Conservation (phyloP, 352 stramenopile species). For the Globisporangium ultimum region DNA sequence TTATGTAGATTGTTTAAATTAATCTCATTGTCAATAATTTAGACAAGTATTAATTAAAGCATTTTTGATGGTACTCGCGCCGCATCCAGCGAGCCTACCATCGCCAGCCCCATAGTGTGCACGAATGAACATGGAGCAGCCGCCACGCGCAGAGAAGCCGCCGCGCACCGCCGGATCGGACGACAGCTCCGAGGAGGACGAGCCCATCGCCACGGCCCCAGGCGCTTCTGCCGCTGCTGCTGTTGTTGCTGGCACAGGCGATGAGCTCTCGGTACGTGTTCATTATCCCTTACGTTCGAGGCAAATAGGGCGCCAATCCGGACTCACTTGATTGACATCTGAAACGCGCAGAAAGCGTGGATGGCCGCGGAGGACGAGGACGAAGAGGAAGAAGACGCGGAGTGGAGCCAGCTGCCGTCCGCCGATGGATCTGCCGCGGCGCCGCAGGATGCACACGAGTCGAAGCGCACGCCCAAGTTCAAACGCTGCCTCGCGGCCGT, state of each 20-base stretch:
- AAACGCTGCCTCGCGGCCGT: constrained; percentile 52
- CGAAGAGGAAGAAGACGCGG: constrained; percentile 81
- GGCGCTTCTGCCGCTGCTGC: not conserved
- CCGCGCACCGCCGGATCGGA: constrained; percentile 24
- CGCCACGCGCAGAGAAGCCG: constrained; percentile 6
- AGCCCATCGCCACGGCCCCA: constrained; percentile 51
- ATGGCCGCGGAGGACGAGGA: constrained; percentile 75
- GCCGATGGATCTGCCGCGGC: not conserved
- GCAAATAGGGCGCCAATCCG: not conserved
- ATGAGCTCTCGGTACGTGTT: constrained; percentile 31
- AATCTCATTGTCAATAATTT: no score
- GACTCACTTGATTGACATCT: not conserved
- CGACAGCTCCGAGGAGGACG: constrained; percentile 85
- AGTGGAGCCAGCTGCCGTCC: constrained; percentile 51
- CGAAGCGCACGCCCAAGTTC: constrained; percentile 54
- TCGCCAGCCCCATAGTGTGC: not conserved
- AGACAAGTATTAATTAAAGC: no score
- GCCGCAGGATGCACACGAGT: not conserved
- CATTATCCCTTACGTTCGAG: not conserved
- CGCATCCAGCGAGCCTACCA: no score
- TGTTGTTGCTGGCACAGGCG: constrained; percentile 8
- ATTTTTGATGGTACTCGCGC: no score
- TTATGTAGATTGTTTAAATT: no score
- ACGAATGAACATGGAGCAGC: not conserved
- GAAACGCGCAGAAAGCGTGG: constrained; percentile 47